Percentiles rank a stretch among this genome's conserved stretches.
Evolutionary conservation across 2,329 filamentous ascomycete genomes (phyloP).

Genomic region (Pyrenophora seminiperda): DNA sequence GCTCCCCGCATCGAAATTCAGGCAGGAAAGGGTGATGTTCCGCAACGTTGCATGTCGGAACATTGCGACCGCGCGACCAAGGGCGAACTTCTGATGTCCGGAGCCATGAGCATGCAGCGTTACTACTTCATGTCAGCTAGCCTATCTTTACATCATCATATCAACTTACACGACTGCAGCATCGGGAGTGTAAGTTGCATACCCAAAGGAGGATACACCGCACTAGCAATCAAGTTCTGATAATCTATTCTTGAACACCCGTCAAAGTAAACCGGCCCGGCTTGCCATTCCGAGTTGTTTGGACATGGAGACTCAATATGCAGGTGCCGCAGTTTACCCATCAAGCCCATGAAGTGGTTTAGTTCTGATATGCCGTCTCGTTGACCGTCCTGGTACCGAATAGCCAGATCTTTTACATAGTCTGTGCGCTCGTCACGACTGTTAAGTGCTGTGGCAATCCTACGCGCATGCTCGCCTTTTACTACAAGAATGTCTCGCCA

Average conservation of each 20-base stretch:
- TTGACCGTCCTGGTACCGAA: constrained; percentile 32
- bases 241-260: constrained; percentile 41
- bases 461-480: constrained; percentile 32
- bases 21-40: constrained; percentile 41
- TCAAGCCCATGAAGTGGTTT: constrained; percentile 33
- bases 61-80: constrained; percentile 35
- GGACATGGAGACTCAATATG: constrained; percentile 44
- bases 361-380: constrained; percentile 39
- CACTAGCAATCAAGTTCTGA: constrained; percentile 33
- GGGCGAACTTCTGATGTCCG: constrained; percentile 33
- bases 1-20: constrained; percentile 35
- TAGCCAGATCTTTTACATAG: constrained; percentile 36
- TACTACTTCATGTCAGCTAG: constrained; percentile 28
- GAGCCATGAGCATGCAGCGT: constrained; percentile 42
- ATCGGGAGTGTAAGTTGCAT: constrained; percentile 27
- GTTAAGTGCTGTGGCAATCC: constrained; percentile 31
- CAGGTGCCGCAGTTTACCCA: constrained; percentile 38
- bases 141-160: not conserved
- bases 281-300: constrained; percentile 42
- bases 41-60: constrained; percentile 43
- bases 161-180: constrained; percentile 40
- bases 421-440: constrained; percentile 29
- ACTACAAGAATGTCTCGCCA: constrained; percentile 40
- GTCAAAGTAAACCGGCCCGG: constrained; percentile 26
- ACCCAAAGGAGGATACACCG: constrained; percentile 27